phyloP scores from a whole-genome alignment of 768 basidiomycete species.

The Tricholoma furcatifolium region DNA sequence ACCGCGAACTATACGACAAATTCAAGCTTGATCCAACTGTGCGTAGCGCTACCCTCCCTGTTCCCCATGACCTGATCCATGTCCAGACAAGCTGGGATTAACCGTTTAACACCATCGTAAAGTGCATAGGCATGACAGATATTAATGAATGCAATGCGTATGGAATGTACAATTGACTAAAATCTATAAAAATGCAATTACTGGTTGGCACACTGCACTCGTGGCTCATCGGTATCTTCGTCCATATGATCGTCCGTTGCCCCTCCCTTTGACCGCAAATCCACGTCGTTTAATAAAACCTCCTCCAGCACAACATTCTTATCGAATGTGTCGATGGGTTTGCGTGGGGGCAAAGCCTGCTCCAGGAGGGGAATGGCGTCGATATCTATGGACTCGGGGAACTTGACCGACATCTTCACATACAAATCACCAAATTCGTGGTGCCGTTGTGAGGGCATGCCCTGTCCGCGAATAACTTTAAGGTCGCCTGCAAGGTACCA shows the following conservation, averaged over 20 bases:
- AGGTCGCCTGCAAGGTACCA: slow-evolving; percentile 57
- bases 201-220: slow-evolving; percentile 96
- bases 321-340: slow-evolving; percentile 61
- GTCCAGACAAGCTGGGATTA: slow-evolving; percentile 47
- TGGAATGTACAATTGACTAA: slow-evolving; percentile 29
- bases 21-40: slow-evolving; percentile 89
- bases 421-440: slow-evolving; percentile 95
- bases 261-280: slow-evolving; percentile 56
- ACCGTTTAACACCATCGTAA: slow-evolving; percentile 32
- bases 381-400: slow-evolving; percentile 81
- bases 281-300: slow-evolving; percentile 77
- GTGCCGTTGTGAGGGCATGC: slow-evolving; percentile 98
- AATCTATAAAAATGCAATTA: slow-evolving; percentile 37
- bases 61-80: not conserved
- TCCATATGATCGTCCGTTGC: slow-evolving; percentile 85
- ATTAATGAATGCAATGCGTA: slow-evolving; percentile 38
- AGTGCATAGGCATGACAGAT: slow-evolving; percentile 18
- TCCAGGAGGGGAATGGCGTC: slow-evolving; percentile 73
- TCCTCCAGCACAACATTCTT: slow-evolving; percentile 78
- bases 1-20: slow-evolving; percentile 66
- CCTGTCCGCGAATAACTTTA: slow-evolving; percentile 91
- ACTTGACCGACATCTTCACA: slow-evolving; percentile 81
- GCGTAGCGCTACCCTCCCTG: not conserved
- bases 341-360: slow-evolving; percentile 79
- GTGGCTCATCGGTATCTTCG: slow-evolving; percentile 88